phyloP scores from a whole-genome alignment of 805 yeast species.

The Barnettozyma botsteinii region DNA sequence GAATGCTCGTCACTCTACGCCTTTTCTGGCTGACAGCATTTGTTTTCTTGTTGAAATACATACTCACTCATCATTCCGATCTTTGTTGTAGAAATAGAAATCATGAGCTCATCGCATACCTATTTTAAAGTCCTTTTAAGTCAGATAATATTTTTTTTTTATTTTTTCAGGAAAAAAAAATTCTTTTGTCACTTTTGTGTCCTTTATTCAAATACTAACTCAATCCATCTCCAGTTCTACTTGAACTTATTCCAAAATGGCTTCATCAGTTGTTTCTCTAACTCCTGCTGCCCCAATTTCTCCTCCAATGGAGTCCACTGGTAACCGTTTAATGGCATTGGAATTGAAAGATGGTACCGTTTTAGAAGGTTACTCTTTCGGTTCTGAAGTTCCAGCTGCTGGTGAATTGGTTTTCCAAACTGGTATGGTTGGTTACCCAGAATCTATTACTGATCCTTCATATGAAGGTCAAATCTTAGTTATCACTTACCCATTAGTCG shows the following conservation, averaged over 20 bases:
- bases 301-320: constrained; percentile 81
- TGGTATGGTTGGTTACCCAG: constrained; percentile 99
- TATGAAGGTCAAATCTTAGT: constrained; percentile 97
- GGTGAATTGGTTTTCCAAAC: constrained; percentile 99
- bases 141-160: background rate
- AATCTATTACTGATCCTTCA: constrained; percentile 95
- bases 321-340: constrained; percentile 78
- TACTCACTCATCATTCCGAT: constrained; percentile 4
- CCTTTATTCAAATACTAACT: background rate
- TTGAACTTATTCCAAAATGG: constrained; percentile 5
- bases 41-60: too few species aligned
- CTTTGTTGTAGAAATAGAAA: too few species aligned
- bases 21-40: too few species aligned
- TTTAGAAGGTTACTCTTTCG: constrained; percentile 94
- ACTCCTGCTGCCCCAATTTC: constrained; percentile 74
- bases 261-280: constrained; percentile 10
- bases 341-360: constrained; percentile 83
- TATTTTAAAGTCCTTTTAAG: background rate
- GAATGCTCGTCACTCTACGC: too few species aligned
- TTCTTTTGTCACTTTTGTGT: background rate
- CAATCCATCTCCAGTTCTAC: background rate
- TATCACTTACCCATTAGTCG: constrained; percentile 93
- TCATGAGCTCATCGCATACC: too few species aligned
- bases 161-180: background rate
- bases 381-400: constrained; percentile 82